These are phyloP conservation scores for Bonnemaisonia californica DNA, from an alignment of 31 red algal genomes.

Conservation along the genomic window DNA sequence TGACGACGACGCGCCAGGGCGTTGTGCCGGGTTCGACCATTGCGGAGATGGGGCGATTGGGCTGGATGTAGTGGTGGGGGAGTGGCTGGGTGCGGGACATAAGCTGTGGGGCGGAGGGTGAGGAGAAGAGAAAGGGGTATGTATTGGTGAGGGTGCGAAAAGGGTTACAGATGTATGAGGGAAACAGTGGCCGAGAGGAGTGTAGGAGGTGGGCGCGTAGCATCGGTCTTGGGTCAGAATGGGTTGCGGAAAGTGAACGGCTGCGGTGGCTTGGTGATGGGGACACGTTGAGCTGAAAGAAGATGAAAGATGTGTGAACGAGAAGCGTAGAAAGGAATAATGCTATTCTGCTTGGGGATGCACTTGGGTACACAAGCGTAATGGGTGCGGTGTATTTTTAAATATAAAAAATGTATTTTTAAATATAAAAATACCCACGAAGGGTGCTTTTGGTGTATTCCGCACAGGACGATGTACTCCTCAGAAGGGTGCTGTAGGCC, in stretches of 20 bases:
- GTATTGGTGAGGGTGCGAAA: background rate
- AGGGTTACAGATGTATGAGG: background rate
- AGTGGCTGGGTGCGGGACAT: background rate
- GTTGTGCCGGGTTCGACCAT: constrained; percentile 31
- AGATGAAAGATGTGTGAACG: no score
- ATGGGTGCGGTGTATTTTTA: no score
- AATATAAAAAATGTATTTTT: no score
- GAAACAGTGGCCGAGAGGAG: background rate
- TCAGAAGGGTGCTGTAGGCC: no score
- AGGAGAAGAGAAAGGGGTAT: constrained; percentile 2
- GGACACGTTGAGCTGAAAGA: no score
- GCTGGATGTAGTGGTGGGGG: background rate
- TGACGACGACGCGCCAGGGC: constrained; percentile 82
- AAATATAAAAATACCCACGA: no score
- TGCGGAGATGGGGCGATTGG: background rate
- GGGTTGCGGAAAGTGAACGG: background rate
- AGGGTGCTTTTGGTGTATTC: no score
- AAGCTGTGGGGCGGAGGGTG: background rate
- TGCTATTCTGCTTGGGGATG: no score
- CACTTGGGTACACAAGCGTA: no score
- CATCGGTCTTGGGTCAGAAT: background rate
- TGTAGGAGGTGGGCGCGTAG: constrained; percentile 9
- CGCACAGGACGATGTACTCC: no score
- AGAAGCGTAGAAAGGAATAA: no score
- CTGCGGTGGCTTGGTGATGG: background rate